Base-by-base conservation (phyloP, 495 filamentous ascomycete genomes). In the Penicillium pulvis region DNA sequence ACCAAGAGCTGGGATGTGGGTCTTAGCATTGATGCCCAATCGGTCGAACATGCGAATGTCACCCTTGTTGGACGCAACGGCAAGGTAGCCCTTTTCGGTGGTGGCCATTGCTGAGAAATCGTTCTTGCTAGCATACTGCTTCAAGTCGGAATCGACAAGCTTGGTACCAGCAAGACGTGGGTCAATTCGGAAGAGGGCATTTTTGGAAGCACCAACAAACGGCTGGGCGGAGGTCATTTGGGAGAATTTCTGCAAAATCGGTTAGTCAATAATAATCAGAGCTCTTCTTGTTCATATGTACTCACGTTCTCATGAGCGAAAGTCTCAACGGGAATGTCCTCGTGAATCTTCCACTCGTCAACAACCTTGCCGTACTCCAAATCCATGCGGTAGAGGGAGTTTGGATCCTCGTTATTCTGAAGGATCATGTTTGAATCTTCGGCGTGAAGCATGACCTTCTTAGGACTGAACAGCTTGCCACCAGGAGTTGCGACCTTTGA, bases 341-440 rank as follows among this genome's bases (percentile, higher is more conserved):
- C 93, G 65, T 98, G 93, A n/a, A 98, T 83, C 63, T 96, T 97
- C 94, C 94, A 98, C 73, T 98, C 95, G 68, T 98, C 95, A 2
- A 98, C 91, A n/a, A 98, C 90, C 78, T 97, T 98, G 55, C 94
- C 94, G 66, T 94, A 95, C 66, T 98, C 95, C 58, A 98, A 78
- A 78, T 98, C 94, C 94, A 98, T 97, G 26, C 90, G 90, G 67
- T 92, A 98, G n/a, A 98, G 79, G 28, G 87, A 91, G 75, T 98
- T 92, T 6, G 95, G 92, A 58, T 97, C 85, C 35, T 85, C 78
- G 30, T 79, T 80, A 62, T 93, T 91, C 68, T 98, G 95, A 43
- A 98, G 75, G 64, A 98, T 92, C 85, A 98, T 86, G 67, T 94
- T 91, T 4, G 85, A 81, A 74, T 98, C 94, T 70, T 95, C 92